Evolutionary conservation across 306 rosid genomes (phyloP).

Genomic region (Carpinus fangiana): DNA sequence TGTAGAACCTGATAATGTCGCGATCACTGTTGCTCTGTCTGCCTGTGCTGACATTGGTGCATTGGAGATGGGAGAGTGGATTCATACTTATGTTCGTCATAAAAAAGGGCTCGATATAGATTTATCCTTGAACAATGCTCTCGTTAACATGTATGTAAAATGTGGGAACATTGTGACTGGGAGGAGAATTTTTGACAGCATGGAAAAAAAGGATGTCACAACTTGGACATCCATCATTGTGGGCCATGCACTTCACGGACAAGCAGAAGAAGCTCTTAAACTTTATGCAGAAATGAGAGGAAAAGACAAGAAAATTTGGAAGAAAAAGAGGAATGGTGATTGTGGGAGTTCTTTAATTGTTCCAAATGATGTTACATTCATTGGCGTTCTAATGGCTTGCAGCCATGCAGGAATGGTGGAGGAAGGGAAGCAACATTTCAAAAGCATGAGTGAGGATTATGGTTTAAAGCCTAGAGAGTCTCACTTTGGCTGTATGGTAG

Average conservation of each 20-base stretch:
- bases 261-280: constrained; percentile 41
- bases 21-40: constrained; percentile 48
- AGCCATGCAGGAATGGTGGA: constrained; percentile 68
- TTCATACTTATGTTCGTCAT: constrained; percentile 31
- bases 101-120: constrained; percentile 31
- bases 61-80: constrained; percentile 53
- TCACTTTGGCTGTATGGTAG: constrained; percentile 69
- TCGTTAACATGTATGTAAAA: constrained; percentile 59
- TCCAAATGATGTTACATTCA: constrained; percentile 56
- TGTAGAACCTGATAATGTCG: constrained; percentile 53
- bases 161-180: constrained; percentile 42
- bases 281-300: constrained; percentile 33
- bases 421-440: constrained; percentile 56
- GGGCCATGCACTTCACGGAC: constrained; percentile 68
- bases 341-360: constrained; percentile 11
- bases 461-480: constrained; percentile 53
- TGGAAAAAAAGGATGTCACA: constrained; percentile 49
- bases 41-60: constrained; percentile 62
- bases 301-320: not conserved
- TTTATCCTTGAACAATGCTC: constrained; percentile 52
- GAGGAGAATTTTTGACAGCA: constrained; percentile 51
- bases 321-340: constrained; percentile 11
- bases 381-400: constrained; percentile 74
- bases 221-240: constrained; percentile 70
- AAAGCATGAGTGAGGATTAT: constrained; percentile 50